Evolutionary conservation across 2,329 filamentous ascomycete species (phyloP).

Genomic region (Podosphaera fusca): DNA sequence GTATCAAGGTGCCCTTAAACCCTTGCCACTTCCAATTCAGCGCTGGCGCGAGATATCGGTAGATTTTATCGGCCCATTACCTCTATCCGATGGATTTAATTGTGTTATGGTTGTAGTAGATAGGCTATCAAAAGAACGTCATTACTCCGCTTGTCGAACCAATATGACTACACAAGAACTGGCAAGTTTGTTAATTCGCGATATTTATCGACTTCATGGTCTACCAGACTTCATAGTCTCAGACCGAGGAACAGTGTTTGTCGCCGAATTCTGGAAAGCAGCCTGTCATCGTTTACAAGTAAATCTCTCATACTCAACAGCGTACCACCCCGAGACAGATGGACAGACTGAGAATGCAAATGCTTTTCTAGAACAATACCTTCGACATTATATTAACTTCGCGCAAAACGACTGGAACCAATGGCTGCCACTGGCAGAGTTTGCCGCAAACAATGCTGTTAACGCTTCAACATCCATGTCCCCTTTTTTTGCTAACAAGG

Average conservation of each 20-base stretch:
- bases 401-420: too few relatives aligned
- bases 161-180: neutral
- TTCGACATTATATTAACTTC: too few relatives aligned
- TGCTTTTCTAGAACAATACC: too few relatives aligned
- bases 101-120: too few relatives aligned
- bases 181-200: neutral
- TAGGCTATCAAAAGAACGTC: neutral
- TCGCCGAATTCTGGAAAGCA: neutral
- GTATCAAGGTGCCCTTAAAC: too few relatives aligned
- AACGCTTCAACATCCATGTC: neutral
- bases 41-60: too few relatives aligned
- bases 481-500: slow-evolving; percentile 2
- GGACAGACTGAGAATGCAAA: too few relatives aligned
- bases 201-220: slow-evolving; percentile 1
- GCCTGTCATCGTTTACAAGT: neutral
- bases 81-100: too few relatives aligned
- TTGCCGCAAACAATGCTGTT: slow-evolving; percentile 4
- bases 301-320: slow-evolving; percentile 2
- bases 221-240: slow-evolving; percentile 5
- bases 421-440: slow-evolving; percentile 5
- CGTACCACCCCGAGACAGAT: neutral
- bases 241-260: neutral
- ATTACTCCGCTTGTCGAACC: neutral
- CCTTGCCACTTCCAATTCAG: too few relatives aligned
- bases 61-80: too few relatives aligned